Evolutionary conservation across 257 asterid genomes (phyloP), one percentile per base, ranked within the genome.

Genomic region (Cruciata laevipes): DNA sequence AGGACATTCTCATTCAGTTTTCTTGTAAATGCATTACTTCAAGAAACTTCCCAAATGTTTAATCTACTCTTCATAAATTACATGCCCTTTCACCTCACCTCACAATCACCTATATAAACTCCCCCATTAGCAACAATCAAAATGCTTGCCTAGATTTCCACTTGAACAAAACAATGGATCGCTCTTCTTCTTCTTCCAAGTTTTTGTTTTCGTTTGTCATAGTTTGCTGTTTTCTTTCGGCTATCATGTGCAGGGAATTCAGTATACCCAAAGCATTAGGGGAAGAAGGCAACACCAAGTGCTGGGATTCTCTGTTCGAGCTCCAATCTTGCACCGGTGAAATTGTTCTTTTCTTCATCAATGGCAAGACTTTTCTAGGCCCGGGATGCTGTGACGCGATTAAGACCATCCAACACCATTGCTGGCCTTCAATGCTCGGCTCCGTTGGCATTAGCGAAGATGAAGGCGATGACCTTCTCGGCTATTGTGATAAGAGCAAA

Each of bases 331-430:
- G 97, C 75, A 81, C 87, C 0, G 71, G 85, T 0, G 95, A 89
- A 64, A 84, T 89, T 0, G 71, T 89, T 20, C 67, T 89, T 17
- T 89, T 87, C 56, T 89, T 89, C 18, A 73, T 84, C 75, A 87
- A 85, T 33, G 94, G 94, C 3, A 89, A 85, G 77, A 78, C 91
- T 1, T 85, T 85, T 70, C 88, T 87, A 18, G 95, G 93, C 21
- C 83, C 81, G n/a, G 76, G 82, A 38, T 89, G 92, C 38, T 89
- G 90, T 67, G 35, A 58, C 63, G 93, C 93, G 68, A 83, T 89
- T 14, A 71, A 81, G 38, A 72, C 64, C n/a, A 87, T 89, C 51
- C 85, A 85, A 70, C 78, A 66, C 6, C 80, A 84, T 0, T 89
- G 97, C 40, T 89, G 88, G 94, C 89, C 94, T 21, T 20, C 74